Evolutionary conservation across 163 green algal genomes (phyloP), one percentile per base, ranked within the genome.

Genomic region (Coccomyxa subellipsoidea): DNA sequence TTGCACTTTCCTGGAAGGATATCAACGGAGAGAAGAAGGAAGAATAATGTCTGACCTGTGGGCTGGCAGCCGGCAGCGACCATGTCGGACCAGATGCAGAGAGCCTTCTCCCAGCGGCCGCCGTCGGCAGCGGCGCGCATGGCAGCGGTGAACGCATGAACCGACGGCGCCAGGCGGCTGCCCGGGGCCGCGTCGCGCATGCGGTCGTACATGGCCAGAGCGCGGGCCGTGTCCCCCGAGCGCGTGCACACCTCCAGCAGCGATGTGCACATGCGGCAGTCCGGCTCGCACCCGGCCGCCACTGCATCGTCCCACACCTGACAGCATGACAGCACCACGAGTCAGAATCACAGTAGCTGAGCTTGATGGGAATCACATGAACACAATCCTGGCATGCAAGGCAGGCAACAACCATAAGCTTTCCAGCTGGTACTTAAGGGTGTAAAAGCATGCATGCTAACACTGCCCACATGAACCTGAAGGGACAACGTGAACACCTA

Each of bases 41-140:
- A n/a, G 6, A 78, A 32, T 12, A 70, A 12, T 66, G 37, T 4
- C 84, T n/a, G 39, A 93, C 88, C 89, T 37, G 90, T 93, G 27
- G 92, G 87, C 38, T 87, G 83, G 83, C 89, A 93, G 37, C 87
- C 85, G 8, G 88, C 82, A 23, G 70, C 34, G 36, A 88, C 78
- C 93, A 98, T 95, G 86, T 98, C 94, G 21, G 87, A 82, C 94
- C 94, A 98, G 59, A 97, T 94, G 25, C 89, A 85, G 54, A 97
- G 88, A 2, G 92, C 92, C 0, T 78, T 84, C 75, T 89, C 78
- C 90, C 90, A 94, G 36, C 78, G 53, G 25, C 90, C 91, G 25
- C 93, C 93, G 86, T 96, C 93, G 0, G 92, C 90, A 4, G 91
- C 93, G 4, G 94, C 94, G 0, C 93, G 87, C 93, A 98, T 97